Conservation (phyloP, 2,329 filamentous ascomycete genomes). For the Botrytis aclada region DNA sequence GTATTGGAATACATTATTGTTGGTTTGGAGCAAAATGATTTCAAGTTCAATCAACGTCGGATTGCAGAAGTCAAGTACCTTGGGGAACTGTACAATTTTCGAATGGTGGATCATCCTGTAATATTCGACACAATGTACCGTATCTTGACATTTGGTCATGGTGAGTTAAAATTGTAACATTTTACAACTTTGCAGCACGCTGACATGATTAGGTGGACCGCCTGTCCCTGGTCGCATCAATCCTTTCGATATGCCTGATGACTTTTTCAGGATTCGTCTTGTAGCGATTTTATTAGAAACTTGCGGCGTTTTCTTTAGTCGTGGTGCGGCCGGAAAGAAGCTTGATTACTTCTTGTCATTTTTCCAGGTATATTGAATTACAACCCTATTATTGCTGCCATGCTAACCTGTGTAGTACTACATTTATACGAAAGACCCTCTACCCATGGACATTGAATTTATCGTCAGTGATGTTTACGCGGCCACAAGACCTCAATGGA, state of each 20-base stretch:
- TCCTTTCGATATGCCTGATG: constrained; percentile 81
- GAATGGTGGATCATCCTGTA: constrained; percentile 91
- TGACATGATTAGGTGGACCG: constrained; percentile 59
- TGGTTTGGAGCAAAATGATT: constrained; percentile 92
- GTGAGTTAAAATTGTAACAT: constrained; percentile 23
- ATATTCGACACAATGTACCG: constrained; percentile 96
- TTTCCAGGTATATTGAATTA: constrained; percentile 61
- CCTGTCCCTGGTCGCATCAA: constrained; percentile 76
- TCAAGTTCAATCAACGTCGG: constrained; percentile 92
- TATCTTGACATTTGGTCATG: constrained; percentile 88
- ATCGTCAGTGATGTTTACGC: constrained; percentile 90
- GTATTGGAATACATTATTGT: constrained; percentile 83
- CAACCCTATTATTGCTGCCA: constrained; percentile 23
- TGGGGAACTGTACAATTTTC: constrained; percentile 95
- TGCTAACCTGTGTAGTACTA: constrained; percentile 66
- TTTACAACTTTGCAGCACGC: constrained; percentile 13
- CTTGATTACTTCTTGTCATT: constrained; percentile 96
- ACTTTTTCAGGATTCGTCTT: constrained; percentile 92
- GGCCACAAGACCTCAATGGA: constrained; percentile 87
- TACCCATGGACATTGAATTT: constrained; percentile 98
- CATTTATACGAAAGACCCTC: constrained; percentile 79
- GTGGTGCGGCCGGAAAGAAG: constrained; percentile 92
- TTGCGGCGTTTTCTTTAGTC: constrained; percentile 93
- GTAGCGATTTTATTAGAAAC: constrained; percentile 89
- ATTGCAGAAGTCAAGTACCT: constrained; percentile 96